Conservation (phyloP, 805 yeast species). For the Pichia gijzeniarum region DNA sequence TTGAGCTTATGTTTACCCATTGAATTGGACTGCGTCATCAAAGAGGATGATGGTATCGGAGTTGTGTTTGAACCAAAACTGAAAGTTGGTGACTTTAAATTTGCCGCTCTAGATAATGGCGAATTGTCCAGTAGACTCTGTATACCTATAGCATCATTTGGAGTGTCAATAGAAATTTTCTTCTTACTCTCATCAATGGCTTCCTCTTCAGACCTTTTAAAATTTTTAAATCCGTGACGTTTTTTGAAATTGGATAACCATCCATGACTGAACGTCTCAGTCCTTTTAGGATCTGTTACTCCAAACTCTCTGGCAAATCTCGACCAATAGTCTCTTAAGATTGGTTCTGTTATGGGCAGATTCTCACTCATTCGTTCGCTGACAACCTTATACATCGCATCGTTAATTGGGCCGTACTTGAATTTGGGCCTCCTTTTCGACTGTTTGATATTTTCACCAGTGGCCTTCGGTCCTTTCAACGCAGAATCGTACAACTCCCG, state of each 20-base stretch:
- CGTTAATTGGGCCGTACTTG: constrained; percentile 52
- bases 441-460: constrained; percentile 20
- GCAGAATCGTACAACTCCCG: constrained; percentile 38
- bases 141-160: too few species aligned
- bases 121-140: too few species aligned
- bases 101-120: too few species aligned
- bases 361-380: constrained; percentile 36
- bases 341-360: constrained; percentile 48
- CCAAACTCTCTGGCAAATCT: constrained; percentile 49
- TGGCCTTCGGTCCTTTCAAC: constrained; percentile 19
- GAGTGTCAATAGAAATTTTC: neutral
- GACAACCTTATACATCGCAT: constrained; percentile 52
- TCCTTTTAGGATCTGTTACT: constrained; percentile 53
- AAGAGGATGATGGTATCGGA: too few species aligned
- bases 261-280: constrained; percentile 52
- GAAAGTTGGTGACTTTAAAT: too few species aligned
- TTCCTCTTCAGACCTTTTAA: neutral
- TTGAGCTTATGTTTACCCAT: too few species aligned
- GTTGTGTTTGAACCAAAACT: too few species aligned
- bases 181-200: neutral
- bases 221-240: constrained; percentile 35
- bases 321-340: constrained; percentile 51
- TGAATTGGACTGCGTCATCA: too few species aligned
- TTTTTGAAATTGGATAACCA: constrained; percentile 59
- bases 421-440: constrained; percentile 42